phyloP scores from a whole-genome alignment of 2,329 filamentous ascomycete species.

The Cryphonectria nitschkei region DNA sequence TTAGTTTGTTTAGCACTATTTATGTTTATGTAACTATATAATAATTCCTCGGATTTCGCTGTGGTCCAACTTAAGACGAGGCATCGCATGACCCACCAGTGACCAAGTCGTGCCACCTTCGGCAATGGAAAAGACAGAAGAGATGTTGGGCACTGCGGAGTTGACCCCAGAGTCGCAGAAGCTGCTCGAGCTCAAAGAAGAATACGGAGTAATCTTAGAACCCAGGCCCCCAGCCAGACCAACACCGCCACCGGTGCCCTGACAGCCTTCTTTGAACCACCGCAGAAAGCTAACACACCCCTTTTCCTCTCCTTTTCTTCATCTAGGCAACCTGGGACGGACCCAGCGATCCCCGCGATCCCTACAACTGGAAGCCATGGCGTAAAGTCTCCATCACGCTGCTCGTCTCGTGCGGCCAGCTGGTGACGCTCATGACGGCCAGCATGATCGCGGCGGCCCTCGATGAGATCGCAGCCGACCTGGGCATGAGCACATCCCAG shows the following conservation, averaged over 20 bases:
- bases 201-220: neutral
- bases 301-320: neutral
- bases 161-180: neutral
- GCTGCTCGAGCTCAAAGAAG: neutral
- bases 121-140: neutral
- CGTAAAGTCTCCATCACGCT: constrained; percentile 34
- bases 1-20: neutral
- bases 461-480: constrained; percentile 38
- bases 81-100: too few species aligned
- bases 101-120: neutral
- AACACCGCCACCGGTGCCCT: neutral
- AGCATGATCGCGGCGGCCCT: constrained; percentile 44
- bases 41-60: neutral
- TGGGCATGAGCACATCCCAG: constrained; percentile 33
- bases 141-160: neutral
- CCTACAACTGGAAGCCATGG: constrained; percentile 29
- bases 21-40: neutral
- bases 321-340: constrained; percentile 28
- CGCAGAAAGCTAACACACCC: neutral
- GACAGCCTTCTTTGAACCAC: neutral
- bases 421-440: constrained; percentile 43
- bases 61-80: too few species aligned
- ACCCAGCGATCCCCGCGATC: constrained; percentile 27
- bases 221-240: neutral
- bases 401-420: constrained; percentile 39